A percentile compares a stretch with the other conserved stretches of the same genome.
Conservation (phyloP, 164 flowering plant species). For the Santalum album region DNA sequence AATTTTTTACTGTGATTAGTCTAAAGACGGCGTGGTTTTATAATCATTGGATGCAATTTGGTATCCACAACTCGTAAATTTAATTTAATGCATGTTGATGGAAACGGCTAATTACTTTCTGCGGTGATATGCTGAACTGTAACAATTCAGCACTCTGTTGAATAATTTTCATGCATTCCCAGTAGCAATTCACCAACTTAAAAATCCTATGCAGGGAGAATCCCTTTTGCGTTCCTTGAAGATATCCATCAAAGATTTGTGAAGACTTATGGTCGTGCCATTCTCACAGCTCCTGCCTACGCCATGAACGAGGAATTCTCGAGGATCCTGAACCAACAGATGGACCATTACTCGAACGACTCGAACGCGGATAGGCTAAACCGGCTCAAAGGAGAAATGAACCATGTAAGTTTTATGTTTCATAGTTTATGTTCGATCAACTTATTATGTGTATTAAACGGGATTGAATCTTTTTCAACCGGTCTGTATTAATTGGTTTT, state of each 20-base stretch:
- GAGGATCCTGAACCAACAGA: not conserved
- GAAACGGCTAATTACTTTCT: too few relatives aligned
- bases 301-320: not conserved
- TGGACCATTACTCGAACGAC: conserved; percentile 2
- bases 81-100: too few relatives aligned
- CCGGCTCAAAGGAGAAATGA: conserved; percentile 4
- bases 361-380: conserved; percentile 2
- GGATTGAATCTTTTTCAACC: too few relatives aligned
- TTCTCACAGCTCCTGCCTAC: not conserved
- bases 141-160: too few relatives aligned
- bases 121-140: too few relatives aligned
- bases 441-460: too few relatives aligned
- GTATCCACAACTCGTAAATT: too few relatives aligned
- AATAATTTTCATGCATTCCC: too few relatives aligned
- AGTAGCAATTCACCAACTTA: not conserved
- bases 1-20: too few relatives aligned
- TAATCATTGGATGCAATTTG: too few relatives aligned
- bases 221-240: conserved; percentile 2
- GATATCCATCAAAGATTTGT: conserved; percentile 2
- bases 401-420: conserved; percentile 1
- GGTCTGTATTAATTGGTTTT: not conserved
- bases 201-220: not conserved
- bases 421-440: too few relatives aligned
- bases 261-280: conserved; percentile 1
- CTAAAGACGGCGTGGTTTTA: too few relatives aligned